A percentile compares a stretch with the other conserved stretches of the same genome.
Evolutionary conservation across 768 basidiomycete species (phyloP).

Genomic region (Heimioporus sp.): DNA sequence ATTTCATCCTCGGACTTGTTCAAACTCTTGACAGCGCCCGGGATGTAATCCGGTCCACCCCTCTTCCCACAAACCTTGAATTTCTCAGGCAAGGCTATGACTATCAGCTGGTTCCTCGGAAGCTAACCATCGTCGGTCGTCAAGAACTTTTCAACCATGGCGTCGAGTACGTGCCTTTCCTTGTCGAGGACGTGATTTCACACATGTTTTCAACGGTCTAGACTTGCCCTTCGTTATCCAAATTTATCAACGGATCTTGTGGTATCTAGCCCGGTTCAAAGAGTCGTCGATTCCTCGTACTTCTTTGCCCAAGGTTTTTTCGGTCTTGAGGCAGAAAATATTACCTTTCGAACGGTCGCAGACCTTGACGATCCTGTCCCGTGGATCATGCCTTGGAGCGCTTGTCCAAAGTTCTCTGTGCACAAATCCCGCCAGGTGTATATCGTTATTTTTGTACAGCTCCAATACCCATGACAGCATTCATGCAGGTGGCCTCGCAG

Average conservation of each 20-base stretch:
- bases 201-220: not conserved
- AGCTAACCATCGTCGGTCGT: slow-evolving; percentile 38
- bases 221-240: slow-evolving; percentile 24
- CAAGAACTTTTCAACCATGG: slow-evolving; percentile 40
- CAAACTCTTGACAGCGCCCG: slow-evolving; percentile 27
- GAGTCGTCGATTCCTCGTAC: slow-evolving; percentile 39
- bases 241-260: slow-evolving; percentile 15
- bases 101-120: slow-evolving; percentile 32
- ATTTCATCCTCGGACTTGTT: slow-evolving; percentile 33
- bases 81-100: slow-evolving; percentile 40
- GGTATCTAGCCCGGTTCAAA: slow-evolving; percentile 12
- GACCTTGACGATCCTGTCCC: slow-evolving; percentile 37
- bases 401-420: slow-evolving; percentile 28
- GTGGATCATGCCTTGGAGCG: slow-evolving; percentile 42
- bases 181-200: not conserved
- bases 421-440: slow-evolving; percentile 5
- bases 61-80: slow-evolving; percentile 32
- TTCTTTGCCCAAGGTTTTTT: slow-evolving; percentile 42
- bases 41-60: slow-evolving; percentile 22
- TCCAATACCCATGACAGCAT: not conserved
- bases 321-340: slow-evolving; percentile 29
- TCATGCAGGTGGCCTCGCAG: slow-evolving; percentile 15
- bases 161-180: slow-evolving; percentile 27
- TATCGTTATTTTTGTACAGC: not conserved
- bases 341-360: slow-evolving; percentile 28